Percentiles rank a stretch among this genome's conserved stretches.
Conservation (phyloP, 2,329 filamentous ascomycete genomes). For the Salinomyces thailandicus region DNA sequence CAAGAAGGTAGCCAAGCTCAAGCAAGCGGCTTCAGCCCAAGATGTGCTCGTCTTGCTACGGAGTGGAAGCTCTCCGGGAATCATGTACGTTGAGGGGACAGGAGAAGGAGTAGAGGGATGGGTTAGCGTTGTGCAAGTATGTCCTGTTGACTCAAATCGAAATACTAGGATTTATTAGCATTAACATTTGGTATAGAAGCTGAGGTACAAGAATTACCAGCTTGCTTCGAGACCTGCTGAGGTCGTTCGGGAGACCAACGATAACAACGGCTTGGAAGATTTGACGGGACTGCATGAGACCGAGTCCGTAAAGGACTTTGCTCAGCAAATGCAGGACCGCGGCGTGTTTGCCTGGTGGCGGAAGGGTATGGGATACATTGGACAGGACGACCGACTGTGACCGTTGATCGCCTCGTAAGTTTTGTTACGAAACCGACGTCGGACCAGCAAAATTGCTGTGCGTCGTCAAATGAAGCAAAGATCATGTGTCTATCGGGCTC, state of each 20-base stretch:
- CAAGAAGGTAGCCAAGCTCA: slow-evolving; percentile 57
- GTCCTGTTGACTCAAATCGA: slow-evolving; percentile 2
- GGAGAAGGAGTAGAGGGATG: slow-evolving; percentile 48
- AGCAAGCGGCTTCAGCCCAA: slow-evolving; percentile 51
- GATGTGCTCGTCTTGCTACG: slow-evolving; percentile 56
- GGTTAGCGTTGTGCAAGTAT: slow-evolving; percentile 52
- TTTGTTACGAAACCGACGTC: neutral
- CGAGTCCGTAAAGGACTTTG: slow-evolving; percentile 55
- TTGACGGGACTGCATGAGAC: slow-evolving; percentile 43
- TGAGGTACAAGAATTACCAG: slow-evolving; percentile 65
- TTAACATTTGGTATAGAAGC: slow-evolving; percentile 23
- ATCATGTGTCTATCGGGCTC: too few relatives aligned
- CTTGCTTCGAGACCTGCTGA: slow-evolving; percentile 45
- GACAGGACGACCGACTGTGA: slow-evolving; percentile 13
- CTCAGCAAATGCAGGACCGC: slow-evolving; percentile 47
- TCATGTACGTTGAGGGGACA: slow-evolving; percentile 68
- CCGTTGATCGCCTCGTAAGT: too few relatives aligned
- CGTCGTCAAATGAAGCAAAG: neutral
- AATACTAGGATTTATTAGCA: neutral
- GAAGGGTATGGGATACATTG: slow-evolving; percentile 50
- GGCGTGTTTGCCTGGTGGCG: slow-evolving; percentile 58
- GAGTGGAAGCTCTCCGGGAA: slow-evolving; percentile 58
- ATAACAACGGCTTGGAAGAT: neutral
- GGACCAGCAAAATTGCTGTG: neutral
- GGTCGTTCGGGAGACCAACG: slow-evolving; percentile 14